Conservation (phyloP, 371 early-diverging fungal genomes). For the Lichtheimia ornata region DNA sequence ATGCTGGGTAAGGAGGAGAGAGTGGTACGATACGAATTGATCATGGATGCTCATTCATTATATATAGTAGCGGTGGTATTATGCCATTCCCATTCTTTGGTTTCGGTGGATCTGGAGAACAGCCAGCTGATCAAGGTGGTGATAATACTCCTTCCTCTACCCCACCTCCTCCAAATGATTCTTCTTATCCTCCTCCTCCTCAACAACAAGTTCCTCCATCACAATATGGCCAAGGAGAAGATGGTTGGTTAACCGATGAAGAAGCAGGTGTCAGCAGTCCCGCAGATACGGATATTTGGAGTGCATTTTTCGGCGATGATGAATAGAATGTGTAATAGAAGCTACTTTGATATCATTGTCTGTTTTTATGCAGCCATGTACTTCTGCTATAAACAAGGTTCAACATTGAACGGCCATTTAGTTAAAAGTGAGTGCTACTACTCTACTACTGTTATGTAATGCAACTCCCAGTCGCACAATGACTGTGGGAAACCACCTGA, state of each 20-base stretch:
- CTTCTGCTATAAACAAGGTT: no score
- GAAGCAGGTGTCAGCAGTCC: conserved; percentile 45
- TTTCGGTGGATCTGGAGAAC: conserved; percentile 25
- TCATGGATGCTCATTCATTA: background rate
- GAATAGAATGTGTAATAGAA: background rate
- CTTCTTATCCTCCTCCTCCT: conserved; percentile 9
- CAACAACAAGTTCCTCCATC: background rate
- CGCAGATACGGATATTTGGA: conserved; percentile 16
- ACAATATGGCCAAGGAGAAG: conserved; percentile 17
- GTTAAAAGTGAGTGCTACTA: no score
- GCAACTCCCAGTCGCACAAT: no score
- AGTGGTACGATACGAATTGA: background rate
- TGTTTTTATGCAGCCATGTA: no score
- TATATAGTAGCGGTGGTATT: conserved; percentile 33
- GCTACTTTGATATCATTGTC: no score
- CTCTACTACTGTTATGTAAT: no score
- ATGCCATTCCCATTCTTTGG: conserved; percentile 53
- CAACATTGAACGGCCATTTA: no score
- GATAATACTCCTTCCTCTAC: conserved; percentile 4
- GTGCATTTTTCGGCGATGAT: conserved; percentile 1
- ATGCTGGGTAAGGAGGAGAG: conserved; percentile 50
- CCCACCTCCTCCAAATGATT: conserved; percentile 7
- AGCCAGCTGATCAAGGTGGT: conserved; percentile 3
- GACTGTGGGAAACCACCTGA: no score
- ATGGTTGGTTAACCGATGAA: conserved; percentile 43